Evolutionary conservation across 2,329 filamentous ascomycete species (phyloP).

Genomic region (Aciculosporium take): DNA sequence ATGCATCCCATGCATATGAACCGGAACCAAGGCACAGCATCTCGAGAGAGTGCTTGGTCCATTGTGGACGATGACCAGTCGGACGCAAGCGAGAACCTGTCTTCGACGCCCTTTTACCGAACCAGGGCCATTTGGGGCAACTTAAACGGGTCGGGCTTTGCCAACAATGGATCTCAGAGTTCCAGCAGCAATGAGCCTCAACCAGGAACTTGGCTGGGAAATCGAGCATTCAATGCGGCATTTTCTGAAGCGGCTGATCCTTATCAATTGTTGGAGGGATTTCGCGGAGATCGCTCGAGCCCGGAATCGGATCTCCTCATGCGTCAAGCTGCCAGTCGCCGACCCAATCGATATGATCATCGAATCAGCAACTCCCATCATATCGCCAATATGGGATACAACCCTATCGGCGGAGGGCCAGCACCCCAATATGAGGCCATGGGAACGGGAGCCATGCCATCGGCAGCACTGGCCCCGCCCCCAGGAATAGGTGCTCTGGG

Average conservation of each 20-base stretch:
- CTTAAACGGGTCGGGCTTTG: conserved; percentile 26
- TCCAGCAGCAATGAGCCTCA: conserved; percentile 22
- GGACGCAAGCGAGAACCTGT: conserved; percentile 41
- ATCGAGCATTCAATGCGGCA: conserved; percentile 22
- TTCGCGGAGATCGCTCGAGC: conserved; percentile 31
- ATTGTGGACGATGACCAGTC: conserved; percentile 40
- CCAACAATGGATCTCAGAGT: conserved; percentile 19
- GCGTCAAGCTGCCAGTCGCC: conserved; percentile 28
- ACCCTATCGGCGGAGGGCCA: conserved; percentile 14
- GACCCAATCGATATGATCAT: conserved; percentile 32
- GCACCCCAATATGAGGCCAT: conserved; percentile 23
- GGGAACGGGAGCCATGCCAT: conserved; percentile 19
- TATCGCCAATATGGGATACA: conserved; percentile 20
- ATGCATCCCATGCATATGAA: conserved; percentile 9
- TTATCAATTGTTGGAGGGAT: conserved; percentile 25
- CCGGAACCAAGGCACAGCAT: conserved; percentile 10
- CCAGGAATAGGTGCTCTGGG: conserved; percentile 24
- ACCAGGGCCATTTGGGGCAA: conserved; percentile 42
- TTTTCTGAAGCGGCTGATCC: conserved; percentile 26
- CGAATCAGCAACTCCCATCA: conserved; percentile 24
- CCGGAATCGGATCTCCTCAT: conserved; percentile 35
- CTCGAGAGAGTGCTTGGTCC: conserved; percentile 36
- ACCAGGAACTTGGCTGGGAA: conserved; percentile 30
- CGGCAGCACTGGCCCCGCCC: conserved; percentile 18
- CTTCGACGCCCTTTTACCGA: conserved; percentile 36